Evolutionary conservation across 2,329 filamentous ascomycete genomes (phyloP), one percentile per base, ranked within the genome.

Genomic region (Tolypocladium tundrense): DNA sequence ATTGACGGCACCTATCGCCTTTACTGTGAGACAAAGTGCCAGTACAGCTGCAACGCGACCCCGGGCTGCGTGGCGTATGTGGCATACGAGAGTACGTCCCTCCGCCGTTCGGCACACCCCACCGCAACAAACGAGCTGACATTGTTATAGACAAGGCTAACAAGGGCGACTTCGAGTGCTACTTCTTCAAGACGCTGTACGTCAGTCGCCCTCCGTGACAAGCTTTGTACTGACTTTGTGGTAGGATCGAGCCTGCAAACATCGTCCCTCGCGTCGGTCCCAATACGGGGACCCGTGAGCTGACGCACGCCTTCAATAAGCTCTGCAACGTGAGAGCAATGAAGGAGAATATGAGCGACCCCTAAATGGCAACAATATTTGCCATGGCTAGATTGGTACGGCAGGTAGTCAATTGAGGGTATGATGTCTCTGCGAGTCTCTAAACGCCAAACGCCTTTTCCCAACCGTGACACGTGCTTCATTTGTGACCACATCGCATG

Each of bases 1-100:
- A 35, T 57, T 3, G 56, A 52, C 21, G 45, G 54, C 33, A 41
- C 58, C 5, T 48, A 27, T 39, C 27, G 54, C 14, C 37, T 57
- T 10, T 60, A 57, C 54, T 58, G 41, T 16, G 60, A 61, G 40
- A 60, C 56, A 27, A 62, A 55, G n/a, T 62, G 61, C 55, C 61
- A 62, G 53, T 61, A 59, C 21, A 57, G 51, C 6, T 62, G 61
- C 52, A 60, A 58, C 53, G 60, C 55, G 2, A 60, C 45, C 10
- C 50, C 42, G 10, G 54, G 54, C 6, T 62, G 61, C 33, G 60
- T 54, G 13, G 60, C 61, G 4, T 62, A 55, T 52, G 60, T 55
- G 24, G 60, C 56, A 43, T 59, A 57, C n/a, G 41, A 60, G 45
- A 48, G 60, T 62, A 45, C 21, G 56, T 40, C 11, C 3, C 16